Percentiles rank a stretch among this genome's conserved stretches.
Conservation (phyloP, 768 basidiomycete species). For the Pisolithus orientalis region DNA sequence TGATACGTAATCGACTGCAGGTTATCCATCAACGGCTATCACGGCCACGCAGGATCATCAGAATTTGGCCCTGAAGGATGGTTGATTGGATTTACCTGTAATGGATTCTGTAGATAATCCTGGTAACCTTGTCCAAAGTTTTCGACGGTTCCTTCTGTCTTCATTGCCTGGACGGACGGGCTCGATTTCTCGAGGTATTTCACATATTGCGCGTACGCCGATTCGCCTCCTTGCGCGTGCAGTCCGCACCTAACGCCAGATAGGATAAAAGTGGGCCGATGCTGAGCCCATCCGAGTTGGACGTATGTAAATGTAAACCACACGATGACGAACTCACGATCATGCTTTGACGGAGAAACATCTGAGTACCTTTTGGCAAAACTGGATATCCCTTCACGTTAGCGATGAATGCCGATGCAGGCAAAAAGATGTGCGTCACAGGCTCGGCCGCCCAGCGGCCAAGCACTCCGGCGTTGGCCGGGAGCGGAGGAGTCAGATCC, state of each 20-base stretch:
- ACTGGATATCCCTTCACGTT: conserved; percentile 98
- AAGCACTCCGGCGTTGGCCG: conserved; percentile 67
- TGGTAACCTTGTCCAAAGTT: conserved; percentile 90
- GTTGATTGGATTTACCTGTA: conserved; percentile 54
- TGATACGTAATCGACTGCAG: conserved; percentile 93
- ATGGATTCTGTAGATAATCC: conserved; percentile 90
- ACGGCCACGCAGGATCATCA: conserved; percentile 4
- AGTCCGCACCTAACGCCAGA: conserved; percentile 55
- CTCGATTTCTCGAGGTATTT: conserved; percentile 79
- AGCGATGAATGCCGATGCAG: conserved; percentile 87
- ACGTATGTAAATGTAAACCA: conserved; percentile 10
- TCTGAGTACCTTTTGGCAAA: conserved; percentile 86
- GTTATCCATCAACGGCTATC: conserved; percentile 94
- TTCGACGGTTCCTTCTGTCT: conserved; percentile 72
- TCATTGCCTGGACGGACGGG: conserved; percentile 53
- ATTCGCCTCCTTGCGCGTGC: conserved; percentile 79
- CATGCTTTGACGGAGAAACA: conserved; percentile 86
- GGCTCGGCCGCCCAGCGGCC: conserved; percentile 92
- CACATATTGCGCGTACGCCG: conserved; percentile 87
- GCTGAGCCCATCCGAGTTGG: conserved; percentile 40
- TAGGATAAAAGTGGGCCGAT: conserved; percentile 80
- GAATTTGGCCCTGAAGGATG: conserved; percentile 1
- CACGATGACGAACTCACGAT: conserved; percentile 45
- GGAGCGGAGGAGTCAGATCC: conserved; percentile 86
- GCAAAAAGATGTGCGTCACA: conserved; percentile 82